Base-by-base conservation (phyloP, 1,284 basidiomycete species). In the Mycosarcoma maydis region DNA sequence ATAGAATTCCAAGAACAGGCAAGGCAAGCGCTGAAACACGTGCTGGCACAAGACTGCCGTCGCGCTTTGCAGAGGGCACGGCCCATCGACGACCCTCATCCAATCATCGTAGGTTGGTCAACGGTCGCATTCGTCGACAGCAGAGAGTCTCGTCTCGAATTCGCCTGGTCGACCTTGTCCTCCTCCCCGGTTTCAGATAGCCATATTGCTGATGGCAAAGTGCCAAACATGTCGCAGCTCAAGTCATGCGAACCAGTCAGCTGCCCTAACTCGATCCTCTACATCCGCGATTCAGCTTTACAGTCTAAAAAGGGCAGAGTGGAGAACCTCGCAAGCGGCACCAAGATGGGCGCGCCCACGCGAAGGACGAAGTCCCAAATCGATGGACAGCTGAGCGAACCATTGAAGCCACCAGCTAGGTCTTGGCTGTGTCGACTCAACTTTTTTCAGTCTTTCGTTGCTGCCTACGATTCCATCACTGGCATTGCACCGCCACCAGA, bases 291-390 rank as follows among this genome's bases (percentile, higher is more conserved):
- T 9, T 16, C 45, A 2, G n/a, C 6, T 1, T 6, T 46, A 7
- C 16, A 20, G 4, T 3, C 30, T 5, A 22, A 7, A 2, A 48
- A 37, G 29, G 53, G 45, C 0, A 56, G 43, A 24, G 39, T 27
- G 14, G 66, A 69, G 44, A 65, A 65, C 17, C 39, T 70, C 0
- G 67, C 53, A 22, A 39, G 34, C 4, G 67, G 67, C 0, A 70
- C 53, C 1, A 60, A 48, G 39, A 50, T 65, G 49, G 67, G 67
- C 22, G 67, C 67, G 5, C 43, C 67, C 1, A 53, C 60, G 1
- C 56, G 56, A 19, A 55, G 57, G 37, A n/a, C 38, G 23, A 45
- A 45, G 22, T 26, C 48, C 3, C 41, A 42, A 26, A 26, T 30
- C 1, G 16, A 2, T 26, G 6, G 11, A n/a, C 32, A 20, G 14